phyloP scores from a whole-genome alignment of 129 eudicot species.

The Artemisia tridentata region DNA sequence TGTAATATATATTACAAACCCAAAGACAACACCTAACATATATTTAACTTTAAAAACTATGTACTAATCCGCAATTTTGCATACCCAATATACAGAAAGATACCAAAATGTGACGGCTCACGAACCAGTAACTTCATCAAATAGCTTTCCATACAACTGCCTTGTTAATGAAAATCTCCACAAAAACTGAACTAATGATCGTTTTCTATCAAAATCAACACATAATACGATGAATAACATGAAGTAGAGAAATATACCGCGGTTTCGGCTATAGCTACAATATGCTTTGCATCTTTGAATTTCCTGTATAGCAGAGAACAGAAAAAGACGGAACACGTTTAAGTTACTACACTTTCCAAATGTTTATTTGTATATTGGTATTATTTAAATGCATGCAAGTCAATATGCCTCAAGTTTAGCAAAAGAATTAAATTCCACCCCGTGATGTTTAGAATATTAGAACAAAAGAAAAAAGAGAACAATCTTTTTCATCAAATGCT shows the following conservation, averaged over 20 bases:
- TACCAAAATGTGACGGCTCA: conserved; percentile 46
- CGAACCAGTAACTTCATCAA: too few relatives aligned
- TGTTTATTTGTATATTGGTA: background rate
- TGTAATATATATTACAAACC: too few relatives aligned
- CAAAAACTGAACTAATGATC: background rate
- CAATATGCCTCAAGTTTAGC: background rate
- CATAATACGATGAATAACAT: background rate
- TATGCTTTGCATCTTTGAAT: conserved; percentile 88
- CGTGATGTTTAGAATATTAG: conserved; percentile 15
- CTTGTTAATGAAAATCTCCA: conserved; percentile 69
- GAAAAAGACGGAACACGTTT: conserved; percentile 16
- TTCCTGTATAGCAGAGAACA: conserved; percentile 50
- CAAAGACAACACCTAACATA: too few relatives aligned
- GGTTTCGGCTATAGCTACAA: conserved; percentile 79
- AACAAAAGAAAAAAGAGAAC: background rate
- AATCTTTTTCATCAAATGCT: conserved; percentile 16
- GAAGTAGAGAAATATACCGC: conserved; percentile 43
- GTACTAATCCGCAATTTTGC: too few relatives aligned
- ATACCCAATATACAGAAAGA: conserved; percentile 85
- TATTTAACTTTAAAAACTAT: too few relatives aligned
- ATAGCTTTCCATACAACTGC: too few relatives aligned
- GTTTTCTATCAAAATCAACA: background rate
- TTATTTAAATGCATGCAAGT: conserved; percentile 2
- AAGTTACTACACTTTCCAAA: background rate
- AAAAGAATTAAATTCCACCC: conserved; percentile 4